Evolutionary conservation across 441 rosid genomes (phyloP).

Genomic region (Corymbia citriodora): DNA sequence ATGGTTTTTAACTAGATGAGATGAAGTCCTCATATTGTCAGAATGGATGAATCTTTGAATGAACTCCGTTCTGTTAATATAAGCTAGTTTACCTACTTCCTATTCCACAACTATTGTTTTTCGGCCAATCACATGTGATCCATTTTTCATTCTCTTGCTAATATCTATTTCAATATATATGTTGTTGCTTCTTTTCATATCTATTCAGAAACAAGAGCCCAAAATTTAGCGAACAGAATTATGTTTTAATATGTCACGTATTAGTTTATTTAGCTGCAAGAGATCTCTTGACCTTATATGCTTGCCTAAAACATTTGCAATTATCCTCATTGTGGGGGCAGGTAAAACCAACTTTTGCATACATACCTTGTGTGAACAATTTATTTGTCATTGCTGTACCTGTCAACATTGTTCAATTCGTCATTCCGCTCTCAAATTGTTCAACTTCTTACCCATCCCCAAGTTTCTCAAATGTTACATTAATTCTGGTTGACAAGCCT

Average conservation of each 20-base stretch:
- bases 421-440: background rate
- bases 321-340: background rate
- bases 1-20: background rate
- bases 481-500: background rate
- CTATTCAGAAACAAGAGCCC: background rate
- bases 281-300: background rate
- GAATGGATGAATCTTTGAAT: background rate
- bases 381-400: background rate
- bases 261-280: background rate
- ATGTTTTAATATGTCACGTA: background rate
- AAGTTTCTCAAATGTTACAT: background rate
- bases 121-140: background rate
- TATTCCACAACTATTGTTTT: background rate
- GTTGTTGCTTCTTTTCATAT: background rate
- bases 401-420: background rate
- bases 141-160: background rate
- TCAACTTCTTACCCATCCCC: background rate
- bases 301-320: background rate
- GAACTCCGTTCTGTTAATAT: background rate
- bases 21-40: background rate
- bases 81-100: background rate
- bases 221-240: background rate
- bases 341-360: background rate
- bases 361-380: background rate
- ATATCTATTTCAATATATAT: background rate